A percentile compares a stretch with the other conserved stretches of the same genome.
Conservation (phyloP, 2,329 filamentous ascomycete species). For the Cytospora schulzeri region DNA sequence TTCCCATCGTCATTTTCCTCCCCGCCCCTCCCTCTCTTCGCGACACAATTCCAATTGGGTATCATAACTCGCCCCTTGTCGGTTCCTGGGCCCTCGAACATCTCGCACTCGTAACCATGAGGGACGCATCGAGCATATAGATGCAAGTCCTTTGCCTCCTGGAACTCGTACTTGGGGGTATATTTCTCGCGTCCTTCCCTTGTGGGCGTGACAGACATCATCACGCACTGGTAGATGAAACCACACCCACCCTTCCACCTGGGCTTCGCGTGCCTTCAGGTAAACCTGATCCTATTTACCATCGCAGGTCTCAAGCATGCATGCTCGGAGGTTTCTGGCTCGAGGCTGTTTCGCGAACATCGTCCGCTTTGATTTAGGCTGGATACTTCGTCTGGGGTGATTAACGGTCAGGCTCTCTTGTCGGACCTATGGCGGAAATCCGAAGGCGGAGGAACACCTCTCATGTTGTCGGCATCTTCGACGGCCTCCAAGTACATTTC, state of each 20-base stretch:
- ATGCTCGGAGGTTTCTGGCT: neutral
- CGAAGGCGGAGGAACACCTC: too few relatives aligned
- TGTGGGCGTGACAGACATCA: neutral
- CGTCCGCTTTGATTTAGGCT: neutral
- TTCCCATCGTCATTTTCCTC: too few relatives aligned
- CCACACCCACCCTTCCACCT: neutral
- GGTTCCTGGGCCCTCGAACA: too few relatives aligned
- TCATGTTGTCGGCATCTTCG: too few relatives aligned
- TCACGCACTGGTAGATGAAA: neutral
- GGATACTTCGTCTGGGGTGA: neutral
- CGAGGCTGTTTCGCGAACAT: neutral
- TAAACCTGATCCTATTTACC: neutral
- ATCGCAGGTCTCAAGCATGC: neutral
- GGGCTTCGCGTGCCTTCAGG: too few relatives aligned
- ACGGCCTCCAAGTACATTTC: too few relatives aligned
- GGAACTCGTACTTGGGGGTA: neutral
- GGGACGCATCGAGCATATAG: neutral
- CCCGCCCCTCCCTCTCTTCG: neutral
- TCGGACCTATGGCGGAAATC: too few relatives aligned
- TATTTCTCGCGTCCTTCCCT: neutral
- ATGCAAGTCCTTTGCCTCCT: neutral
- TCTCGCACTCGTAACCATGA: neutral
- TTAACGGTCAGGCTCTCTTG: too few relatives aligned
- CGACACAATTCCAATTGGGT: neutral
- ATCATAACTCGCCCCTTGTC: neutral